Percentiles rank a stretch among this genome's conserved stretches.
These are phyloP conservation scores for Salvia hispanica DNA, from an alignment of 257 asterid genomes.

Conservation along the genomic window DNA sequence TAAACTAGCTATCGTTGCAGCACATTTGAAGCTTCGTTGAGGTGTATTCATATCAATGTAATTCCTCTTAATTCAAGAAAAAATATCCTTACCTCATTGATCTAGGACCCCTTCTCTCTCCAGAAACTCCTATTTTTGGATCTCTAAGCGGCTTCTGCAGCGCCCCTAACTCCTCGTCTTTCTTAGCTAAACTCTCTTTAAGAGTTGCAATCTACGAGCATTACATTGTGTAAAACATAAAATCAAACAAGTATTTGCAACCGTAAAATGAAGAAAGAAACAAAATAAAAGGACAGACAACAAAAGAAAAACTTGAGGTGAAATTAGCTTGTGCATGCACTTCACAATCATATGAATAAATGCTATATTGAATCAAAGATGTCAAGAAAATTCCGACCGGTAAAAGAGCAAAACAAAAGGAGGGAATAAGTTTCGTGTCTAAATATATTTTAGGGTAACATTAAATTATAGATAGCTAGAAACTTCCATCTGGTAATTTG, in stretches of 20 bases:
- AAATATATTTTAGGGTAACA: too few relatives aligned
- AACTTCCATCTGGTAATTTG: neutral
- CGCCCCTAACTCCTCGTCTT: conserved; percentile 80
- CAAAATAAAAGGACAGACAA: too few relatives aligned
- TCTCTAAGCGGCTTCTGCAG: conserved; percentile 53
- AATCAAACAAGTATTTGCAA: too few relatives aligned
- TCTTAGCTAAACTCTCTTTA: conserved; percentile 80
- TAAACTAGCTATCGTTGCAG: neutral
- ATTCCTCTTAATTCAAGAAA: neutral
- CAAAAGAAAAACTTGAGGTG: too few relatives aligned
- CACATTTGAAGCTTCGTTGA: conserved; percentile 27
- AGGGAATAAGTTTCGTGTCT: too few relatives aligned
- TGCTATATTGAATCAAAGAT: too few relatives aligned
- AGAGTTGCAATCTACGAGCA: conserved; percentile 73
- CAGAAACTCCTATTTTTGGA: conserved; percentile 35
- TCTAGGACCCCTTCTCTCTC: conserved; percentile 29
- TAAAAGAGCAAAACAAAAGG: neutral
- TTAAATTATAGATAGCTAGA: neutral
- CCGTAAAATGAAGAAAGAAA: too few relatives aligned
- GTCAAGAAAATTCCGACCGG: neutral
- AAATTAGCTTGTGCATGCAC: too few relatives aligned
- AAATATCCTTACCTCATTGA: conserved; percentile 49
- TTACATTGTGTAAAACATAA: neutral
- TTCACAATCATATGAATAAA: too few relatives aligned
- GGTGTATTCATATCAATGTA: conserved; percentile 17